A percentile compares a stretch with the other conserved stretches of the same genome.
Conservation (phyloP, 768 basidiomycete species). For the Mycena epipterygia region DNA sequence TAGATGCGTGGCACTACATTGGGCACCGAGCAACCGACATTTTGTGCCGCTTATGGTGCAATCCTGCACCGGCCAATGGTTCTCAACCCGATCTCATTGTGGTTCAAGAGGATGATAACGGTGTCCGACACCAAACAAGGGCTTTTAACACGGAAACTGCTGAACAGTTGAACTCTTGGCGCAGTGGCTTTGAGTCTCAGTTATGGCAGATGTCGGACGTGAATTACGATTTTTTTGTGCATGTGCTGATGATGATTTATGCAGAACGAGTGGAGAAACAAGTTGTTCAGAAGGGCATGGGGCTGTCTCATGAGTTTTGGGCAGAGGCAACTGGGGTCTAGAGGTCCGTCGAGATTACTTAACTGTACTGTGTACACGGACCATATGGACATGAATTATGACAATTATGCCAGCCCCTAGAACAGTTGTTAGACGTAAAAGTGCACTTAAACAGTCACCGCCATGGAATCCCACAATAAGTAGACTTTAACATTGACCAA, state of each 20-base stretch:
- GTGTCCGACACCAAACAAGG: background rate
- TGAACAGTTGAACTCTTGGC: too few relatives aligned
- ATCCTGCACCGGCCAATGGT: background rate
- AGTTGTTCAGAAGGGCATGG: background rate
- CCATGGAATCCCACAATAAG: too few relatives aligned
- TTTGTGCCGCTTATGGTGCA: background rate
- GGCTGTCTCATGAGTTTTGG: background rate
- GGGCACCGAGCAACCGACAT: slow-evolving; percentile 1
- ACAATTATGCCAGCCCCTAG: too few relatives aligned
- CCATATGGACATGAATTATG: too few relatives aligned
- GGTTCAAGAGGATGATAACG: background rate
- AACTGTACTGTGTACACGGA: too few relatives aligned
- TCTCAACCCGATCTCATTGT: slow-evolving; percentile 3
- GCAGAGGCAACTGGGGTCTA: background rate
- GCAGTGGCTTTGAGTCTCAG: background rate
- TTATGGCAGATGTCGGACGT: slow-evolving; percentile 8
- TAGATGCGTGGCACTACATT: slow-evolving; percentile 7
- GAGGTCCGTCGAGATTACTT: too few relatives aligned
- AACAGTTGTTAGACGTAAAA: too few relatives aligned
- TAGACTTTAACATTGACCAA: too few relatives aligned
- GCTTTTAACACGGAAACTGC: slow-evolving; percentile 2
- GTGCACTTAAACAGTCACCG: too few relatives aligned
- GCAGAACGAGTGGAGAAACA: background rate
- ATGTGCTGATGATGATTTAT: slow-evolving; percentile 15
- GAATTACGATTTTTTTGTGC: slow-evolving; percentile 9